Conservation (phyloP, 257 asterid species). For the Solanum pimpinellifolium region DNA sequence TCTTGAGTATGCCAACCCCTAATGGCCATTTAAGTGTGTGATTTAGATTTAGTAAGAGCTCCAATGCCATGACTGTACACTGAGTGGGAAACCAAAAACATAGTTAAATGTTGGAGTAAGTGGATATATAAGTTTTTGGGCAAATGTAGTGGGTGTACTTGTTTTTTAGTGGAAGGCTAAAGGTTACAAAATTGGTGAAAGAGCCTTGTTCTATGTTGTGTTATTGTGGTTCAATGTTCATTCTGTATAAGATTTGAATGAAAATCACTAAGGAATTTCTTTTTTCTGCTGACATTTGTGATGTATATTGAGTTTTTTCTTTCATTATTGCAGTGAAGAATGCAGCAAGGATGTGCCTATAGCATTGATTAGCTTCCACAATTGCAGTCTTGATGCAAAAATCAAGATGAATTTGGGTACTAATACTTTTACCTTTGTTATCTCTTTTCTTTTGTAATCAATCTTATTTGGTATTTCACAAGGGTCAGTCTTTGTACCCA, state of each 20-base stretch:
- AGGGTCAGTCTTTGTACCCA: not conserved
- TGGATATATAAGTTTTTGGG: not conserved
- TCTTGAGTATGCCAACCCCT: not conserved
- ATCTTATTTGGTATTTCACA: not conserved
- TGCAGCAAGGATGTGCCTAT: conserved; percentile 69
- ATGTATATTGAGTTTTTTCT: not conserved
- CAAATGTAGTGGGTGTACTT: not conserved
- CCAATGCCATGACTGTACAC: not conserved
- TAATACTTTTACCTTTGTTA: not conserved
- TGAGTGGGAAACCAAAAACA: not conserved
- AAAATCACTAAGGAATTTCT: not conserved
- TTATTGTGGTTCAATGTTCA: not conserved
- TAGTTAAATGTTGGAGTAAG: too few relatives aligned
- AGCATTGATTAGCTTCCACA: conserved; percentile 69
- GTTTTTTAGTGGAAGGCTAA: not conserved
- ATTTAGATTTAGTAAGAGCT: not conserved
- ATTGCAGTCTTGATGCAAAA: conserved; percentile 69
- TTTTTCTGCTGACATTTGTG: not conserved
- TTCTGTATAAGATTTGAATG: not conserved
- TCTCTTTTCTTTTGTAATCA: not conserved
- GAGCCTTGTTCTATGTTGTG: not conserved
- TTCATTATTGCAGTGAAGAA: conserved; percentile 34
- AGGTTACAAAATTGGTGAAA: not conserved
- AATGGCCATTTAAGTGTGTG: not conserved
- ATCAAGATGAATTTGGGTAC: conserved; percentile 75